phyloP scores from a whole-genome alignment of 345 rosid species.

The Psidium friedrichsthalianum region DNA sequence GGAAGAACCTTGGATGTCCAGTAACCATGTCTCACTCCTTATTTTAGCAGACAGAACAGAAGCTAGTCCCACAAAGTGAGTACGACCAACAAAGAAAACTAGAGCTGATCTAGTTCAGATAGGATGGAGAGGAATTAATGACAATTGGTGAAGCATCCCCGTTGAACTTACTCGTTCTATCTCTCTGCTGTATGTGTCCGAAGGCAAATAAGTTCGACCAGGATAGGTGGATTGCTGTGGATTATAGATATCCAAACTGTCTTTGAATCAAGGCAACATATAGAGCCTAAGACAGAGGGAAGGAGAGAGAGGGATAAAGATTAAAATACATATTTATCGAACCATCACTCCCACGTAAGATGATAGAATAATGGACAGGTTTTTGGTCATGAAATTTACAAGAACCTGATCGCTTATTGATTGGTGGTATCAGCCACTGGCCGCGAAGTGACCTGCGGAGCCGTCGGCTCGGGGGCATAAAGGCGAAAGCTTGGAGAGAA shows the following conservation, averaged over 20 bases:
- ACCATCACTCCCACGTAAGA: background rate
- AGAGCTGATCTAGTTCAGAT: background rate
- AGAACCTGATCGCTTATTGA: background rate
- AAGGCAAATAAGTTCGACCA: background rate
- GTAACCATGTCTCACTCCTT: slow-evolving; percentile 28
- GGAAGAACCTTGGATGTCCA: slow-evolving; percentile 83
- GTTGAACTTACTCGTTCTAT: background rate
- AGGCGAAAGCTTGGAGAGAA: background rate
- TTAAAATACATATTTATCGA: background rate
- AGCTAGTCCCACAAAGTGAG: background rate
- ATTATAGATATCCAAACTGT: background rate
- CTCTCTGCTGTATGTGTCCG: background rate
- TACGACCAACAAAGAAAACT: background rate
- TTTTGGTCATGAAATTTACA: background rate
- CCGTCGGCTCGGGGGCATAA: background rate
- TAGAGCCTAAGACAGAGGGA: background rate
- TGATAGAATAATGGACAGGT: background rate
- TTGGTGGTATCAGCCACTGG: background rate
- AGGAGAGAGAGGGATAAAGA: background rate
- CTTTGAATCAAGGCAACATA: background rate
- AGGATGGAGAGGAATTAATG: background rate
- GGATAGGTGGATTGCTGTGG: background rate
- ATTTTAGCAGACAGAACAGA: background rate
- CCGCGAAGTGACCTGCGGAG: background rate
- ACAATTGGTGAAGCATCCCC: background rate